Percentiles rank a stretch among this genome's conserved stretches.
phyloP scores from a whole-genome alignment of 495 filamentous ascomycete genomes.

The Tuber melanosporum region DNA sequence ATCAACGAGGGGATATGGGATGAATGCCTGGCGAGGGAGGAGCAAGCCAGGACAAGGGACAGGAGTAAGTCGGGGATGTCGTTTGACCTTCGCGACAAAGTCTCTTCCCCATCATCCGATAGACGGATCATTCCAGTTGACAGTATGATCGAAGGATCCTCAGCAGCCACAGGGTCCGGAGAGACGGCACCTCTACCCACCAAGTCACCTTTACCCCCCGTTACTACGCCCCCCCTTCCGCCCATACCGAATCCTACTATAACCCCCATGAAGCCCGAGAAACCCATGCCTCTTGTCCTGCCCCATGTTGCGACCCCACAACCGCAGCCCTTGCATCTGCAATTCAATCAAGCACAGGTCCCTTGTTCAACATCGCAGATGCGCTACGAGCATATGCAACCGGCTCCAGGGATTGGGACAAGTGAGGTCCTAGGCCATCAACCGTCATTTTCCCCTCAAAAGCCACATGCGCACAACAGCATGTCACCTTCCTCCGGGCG shows the following conservation, averaged over 20 bases:
- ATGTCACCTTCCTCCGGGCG: slow-evolving; percentile 11
- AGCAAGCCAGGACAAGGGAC: slow-evolving; percentile 40
- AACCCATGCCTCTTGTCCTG: background rate
- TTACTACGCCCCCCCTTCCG: background rate
- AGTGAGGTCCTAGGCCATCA: slow-evolving; percentile 14
- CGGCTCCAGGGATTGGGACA: background rate
- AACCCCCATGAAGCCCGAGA: background rate
- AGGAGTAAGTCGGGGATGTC: slow-evolving; percentile 37
- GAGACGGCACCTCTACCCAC: background rate
- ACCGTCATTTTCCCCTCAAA: slow-evolving; percentile 16
- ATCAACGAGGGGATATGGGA: slow-evolving; percentile 58
- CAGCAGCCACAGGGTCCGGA: background rate
- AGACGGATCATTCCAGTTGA: slow-evolving; percentile 6
- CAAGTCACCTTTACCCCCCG: background rate
- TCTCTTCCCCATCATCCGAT: slow-evolving; percentile 13
- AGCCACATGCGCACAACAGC: slow-evolving; percentile 16
- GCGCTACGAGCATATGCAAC: background rate
- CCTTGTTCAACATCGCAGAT: slow-evolving; percentile 1
- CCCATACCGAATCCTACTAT: background rate
- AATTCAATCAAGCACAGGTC: background rate
- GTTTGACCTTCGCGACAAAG: background rate
- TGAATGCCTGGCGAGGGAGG: slow-evolving; percentile 41
- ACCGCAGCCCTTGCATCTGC: background rate
- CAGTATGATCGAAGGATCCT: background rate
- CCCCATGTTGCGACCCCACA: background rate